These are phyloP conservation scores for Rhodamnia rubescens DNA, from an alignment of 345 rosid genomes.

Conservation along the genomic window DNA sequence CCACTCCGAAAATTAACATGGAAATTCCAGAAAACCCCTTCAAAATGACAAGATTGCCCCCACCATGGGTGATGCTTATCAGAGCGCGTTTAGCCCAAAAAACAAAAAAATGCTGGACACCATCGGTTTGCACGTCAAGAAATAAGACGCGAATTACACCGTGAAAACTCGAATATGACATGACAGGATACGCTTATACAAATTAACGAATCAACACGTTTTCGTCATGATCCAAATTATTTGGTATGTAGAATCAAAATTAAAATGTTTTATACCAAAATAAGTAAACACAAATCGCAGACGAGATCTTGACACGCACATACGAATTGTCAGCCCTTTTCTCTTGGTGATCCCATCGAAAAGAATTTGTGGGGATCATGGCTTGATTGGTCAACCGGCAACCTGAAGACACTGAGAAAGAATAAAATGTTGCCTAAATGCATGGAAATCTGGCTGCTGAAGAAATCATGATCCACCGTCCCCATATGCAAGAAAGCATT, in stretches of 20 bases:
- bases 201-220: too few relatives aligned
- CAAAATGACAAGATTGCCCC: background rate
- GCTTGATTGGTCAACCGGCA: background rate
- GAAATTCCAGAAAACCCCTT: background rate
- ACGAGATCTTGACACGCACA: too few relatives aligned
- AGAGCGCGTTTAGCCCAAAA: too few relatives aligned
- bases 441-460: background rate
- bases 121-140: too few relatives aligned
- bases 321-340: background rate
- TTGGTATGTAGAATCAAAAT: too few relatives aligned
- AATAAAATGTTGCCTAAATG: background rate
- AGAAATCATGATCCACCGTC: background rate
- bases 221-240: too few relatives aligned
- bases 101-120: too few relatives aligned
- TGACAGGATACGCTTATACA: too few relatives aligned
- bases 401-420: background rate
- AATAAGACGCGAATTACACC: too few relatives aligned
- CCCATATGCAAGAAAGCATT: background rate
- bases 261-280: too few relatives aligned
- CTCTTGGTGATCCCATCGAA: background rate
- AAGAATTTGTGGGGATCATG: background rate
- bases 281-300: rapidly evolving
- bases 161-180: too few relatives aligned
- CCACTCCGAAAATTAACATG: background rate
- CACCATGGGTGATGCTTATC: background rate